Conservation (phyloP, 2,329 filamentous ascomycete species). For the Epichloe uncinata region DNA sequence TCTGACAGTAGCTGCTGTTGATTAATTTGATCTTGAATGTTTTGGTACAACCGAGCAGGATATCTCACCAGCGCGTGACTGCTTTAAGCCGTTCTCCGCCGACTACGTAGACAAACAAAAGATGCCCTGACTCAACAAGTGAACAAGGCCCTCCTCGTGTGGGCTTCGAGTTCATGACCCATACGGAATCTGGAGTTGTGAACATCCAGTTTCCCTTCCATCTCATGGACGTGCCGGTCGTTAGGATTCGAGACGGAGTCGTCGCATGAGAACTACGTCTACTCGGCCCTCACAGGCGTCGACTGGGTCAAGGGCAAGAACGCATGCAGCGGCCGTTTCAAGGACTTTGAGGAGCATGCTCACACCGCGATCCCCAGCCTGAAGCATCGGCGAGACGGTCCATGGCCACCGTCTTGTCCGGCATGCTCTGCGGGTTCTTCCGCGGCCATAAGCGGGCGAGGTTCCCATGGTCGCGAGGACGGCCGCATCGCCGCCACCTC, state of each 20-base stretch:
- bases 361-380: slow-evolving; percentile 2
- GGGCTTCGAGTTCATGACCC: too few species aligned
- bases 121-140: too few species aligned
- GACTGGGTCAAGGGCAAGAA: slow-evolving; percentile 6
- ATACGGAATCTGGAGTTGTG: too few species aligned
- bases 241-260: neutral
- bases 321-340: slow-evolving; percentile 2
- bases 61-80: too few species aligned
- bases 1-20: too few species aligned
- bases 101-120: too few species aligned
- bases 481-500: slow-evolving; percentile 5
- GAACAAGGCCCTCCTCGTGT: too few species aligned
- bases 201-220: too few species aligned
- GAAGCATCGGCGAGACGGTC: slow-evolving; percentile 1
- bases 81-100: too few species aligned
- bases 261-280: slow-evolving; percentile 5
- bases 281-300: slow-evolving; percentile 4
- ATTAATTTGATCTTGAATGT: too few species aligned
- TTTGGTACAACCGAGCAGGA: too few species aligned
- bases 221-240: too few species aligned
- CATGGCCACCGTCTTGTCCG: slow-evolving; percentile 4
- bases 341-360: slow-evolving; percentile 2
- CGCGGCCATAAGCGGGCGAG: slow-evolving; percentile 5
- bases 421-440: slow-evolving; percentile 6
- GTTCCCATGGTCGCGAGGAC: slow-evolving; percentile 3